Evolutionary conservation across 306 rosid genomes (phyloP).

Genomic region (Ormosia emarginata): DNA sequence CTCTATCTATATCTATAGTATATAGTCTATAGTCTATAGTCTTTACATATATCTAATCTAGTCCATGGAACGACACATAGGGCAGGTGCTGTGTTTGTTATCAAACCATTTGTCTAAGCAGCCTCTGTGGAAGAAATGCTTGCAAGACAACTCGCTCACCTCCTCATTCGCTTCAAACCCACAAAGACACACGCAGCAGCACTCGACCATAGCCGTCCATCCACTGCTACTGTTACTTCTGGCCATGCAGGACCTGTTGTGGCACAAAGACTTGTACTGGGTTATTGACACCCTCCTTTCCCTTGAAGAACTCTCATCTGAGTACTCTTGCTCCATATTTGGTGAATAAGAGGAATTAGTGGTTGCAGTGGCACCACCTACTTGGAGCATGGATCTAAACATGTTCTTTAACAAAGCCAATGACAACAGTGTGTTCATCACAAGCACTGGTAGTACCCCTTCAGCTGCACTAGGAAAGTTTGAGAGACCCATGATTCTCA

Average conservation of each 20-base stretch:
- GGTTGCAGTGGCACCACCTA: conserved; percentile 17
- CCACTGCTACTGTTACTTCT: background rate
- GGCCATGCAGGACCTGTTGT: background rate
- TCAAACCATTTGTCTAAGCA: conserved; percentile 80
- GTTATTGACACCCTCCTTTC: conserved; percentile 54
- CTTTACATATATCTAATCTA: background rate
- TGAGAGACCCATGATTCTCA: conserved; percentile 62
- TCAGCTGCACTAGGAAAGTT: conserved; percentile 53
- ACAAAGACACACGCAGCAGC: conserved; percentile 78
- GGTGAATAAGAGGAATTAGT: background rate
- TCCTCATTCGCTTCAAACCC: conserved; percentile 68
- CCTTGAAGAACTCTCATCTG: conserved; percentile 20
- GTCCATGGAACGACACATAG: conserved; percentile 72
- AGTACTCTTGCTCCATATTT: conserved; percentile 23
- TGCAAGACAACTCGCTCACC: conserved; percentile 76
- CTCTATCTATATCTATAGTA: background rate
- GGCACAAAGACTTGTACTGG: conserved; percentile 47
- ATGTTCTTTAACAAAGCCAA: conserved; percentile 58
- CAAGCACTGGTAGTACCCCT: conserved; percentile 57
- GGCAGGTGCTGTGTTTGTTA: conserved; percentile 58
- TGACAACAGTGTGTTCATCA: conserved; percentile 63
- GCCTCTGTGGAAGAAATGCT: conserved; percentile 73
- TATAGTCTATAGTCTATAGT: too few relatives aligned
- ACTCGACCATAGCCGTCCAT: conserved; percentile 22
- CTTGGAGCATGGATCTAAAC: conserved; percentile 57